These are phyloP conservation scores for Mortierella sp. DNA, from an alignment of 371 early-diverging fungal species.

Conservation along the genomic window DNA sequence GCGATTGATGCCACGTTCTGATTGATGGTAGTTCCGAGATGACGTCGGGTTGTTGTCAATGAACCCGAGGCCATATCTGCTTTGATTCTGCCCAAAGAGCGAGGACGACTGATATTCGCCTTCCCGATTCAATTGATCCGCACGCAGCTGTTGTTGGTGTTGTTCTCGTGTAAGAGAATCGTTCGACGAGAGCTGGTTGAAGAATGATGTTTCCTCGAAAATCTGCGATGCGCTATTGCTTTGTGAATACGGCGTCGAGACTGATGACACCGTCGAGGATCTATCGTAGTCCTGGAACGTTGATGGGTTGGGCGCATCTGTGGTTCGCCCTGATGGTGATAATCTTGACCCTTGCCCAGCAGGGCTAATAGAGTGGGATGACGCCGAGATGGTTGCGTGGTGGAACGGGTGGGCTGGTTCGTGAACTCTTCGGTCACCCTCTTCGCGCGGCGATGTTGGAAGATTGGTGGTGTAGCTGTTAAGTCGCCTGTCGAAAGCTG, in stretches of 20 bases:
- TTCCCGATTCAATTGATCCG: conserved; percentile 12
- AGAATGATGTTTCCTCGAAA: conserved; percentile 57
- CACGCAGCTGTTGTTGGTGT: conserved; percentile 5
- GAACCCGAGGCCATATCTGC: conserved; percentile 34
- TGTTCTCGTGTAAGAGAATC: conserved; percentile 45
- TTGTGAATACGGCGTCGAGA: conserved; percentile 50
- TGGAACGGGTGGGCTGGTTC: conserved; percentile 50
- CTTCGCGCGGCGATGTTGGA: conserved; percentile 34
- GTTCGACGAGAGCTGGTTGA: conserved; percentile 53
- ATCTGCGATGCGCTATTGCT: conserved; percentile 56
- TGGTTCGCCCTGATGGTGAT: conserved; percentile 21
- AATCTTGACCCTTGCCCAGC: conserved; percentile 6
- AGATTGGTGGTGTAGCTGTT: conserved; percentile 15
- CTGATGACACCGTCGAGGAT: conserved; percentile 40
- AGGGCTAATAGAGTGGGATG: conserved; percentile 9
- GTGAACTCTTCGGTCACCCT: conserved; percentile 10
- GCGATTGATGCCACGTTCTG: conserved; percentile 2
- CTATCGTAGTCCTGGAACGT: conserved; percentile 32
- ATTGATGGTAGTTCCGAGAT: not conserved
- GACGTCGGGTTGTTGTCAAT: not conserved
- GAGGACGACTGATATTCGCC: conserved; percentile 23
- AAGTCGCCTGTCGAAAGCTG: conserved; percentile 18
- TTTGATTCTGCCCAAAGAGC: conserved; percentile 10
- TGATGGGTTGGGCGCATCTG: not conserved
- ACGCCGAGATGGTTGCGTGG: conserved; percentile 39